A percentile compares a stretch with the other conserved stretches of the same genome.
phyloP scores from a whole-genome alignment of 768 basidiomycete genomes.

The Lactarius indigo region DNA sequence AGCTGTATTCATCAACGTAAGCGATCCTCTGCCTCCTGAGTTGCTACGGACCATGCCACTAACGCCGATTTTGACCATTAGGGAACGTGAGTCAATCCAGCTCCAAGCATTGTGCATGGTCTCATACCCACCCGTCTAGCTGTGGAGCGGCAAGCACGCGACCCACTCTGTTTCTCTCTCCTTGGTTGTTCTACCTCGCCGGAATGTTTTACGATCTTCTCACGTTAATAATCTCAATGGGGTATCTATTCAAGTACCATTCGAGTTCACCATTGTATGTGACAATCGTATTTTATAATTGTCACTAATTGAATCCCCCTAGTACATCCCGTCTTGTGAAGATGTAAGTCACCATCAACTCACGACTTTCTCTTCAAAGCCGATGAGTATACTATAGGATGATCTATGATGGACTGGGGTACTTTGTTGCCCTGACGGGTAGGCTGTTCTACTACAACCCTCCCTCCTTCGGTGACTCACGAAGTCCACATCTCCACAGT shows the following conservation, averaged over 20 bases:
- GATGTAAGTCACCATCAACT: constrained; percentile 25
- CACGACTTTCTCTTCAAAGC: neutral
- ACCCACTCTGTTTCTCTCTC: constrained; percentile 32
- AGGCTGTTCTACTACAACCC: neutral
- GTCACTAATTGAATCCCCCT: neutral
- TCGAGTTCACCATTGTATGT: constrained; percentile 33
- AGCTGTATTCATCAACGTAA: constrained; percentile 3
- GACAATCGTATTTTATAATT: neutral
- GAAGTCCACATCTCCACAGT: constrained; percentile 14
- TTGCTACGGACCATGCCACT: neutral
- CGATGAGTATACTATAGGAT: constrained; percentile 40
- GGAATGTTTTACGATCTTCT: constrained; percentile 56
- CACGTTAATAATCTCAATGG: constrained; percentile 47
- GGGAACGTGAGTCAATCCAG: constrained; percentile 34
- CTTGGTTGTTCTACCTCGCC: constrained; percentile 57
- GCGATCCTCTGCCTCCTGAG: neutral
- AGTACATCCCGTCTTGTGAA: constrained; percentile 29
- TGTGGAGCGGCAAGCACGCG: constrained; percentile 41
- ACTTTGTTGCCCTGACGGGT: constrained; percentile 54
- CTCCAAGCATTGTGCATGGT: neutral
- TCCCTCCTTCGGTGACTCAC: neutral
- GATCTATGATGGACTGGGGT: constrained; percentile 64
- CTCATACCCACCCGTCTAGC: constrained; percentile 33
- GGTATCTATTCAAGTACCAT: constrained; percentile 50
- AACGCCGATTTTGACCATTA: constrained; percentile 16